phyloP scores from a whole-genome alignment of 2,329 filamentous ascomycete species.

The Trichophyton simii region DNA sequence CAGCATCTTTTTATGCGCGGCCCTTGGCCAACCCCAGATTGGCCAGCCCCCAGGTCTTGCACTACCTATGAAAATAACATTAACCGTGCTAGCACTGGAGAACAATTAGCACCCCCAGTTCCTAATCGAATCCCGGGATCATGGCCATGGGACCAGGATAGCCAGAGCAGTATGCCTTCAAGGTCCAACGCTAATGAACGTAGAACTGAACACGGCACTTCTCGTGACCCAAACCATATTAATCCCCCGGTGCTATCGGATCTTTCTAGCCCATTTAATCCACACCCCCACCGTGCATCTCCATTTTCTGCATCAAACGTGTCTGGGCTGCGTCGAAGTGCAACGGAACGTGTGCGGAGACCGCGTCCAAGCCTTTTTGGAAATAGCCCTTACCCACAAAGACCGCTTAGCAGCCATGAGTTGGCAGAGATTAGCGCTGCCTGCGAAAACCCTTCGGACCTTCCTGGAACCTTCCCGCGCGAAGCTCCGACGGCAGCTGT shows the following conservation, averaged over 20 bases:
- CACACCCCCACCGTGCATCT: background rate
- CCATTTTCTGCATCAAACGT: background rate
- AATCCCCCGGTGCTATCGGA: background rate
- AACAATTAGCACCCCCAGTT: background rate
- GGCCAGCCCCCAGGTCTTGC: background rate
- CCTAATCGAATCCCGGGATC: conserved; percentile 7
- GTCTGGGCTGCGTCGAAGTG: background rate
- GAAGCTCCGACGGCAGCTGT: conserved; percentile 8
- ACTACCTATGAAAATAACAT: background rate
- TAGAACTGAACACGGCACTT: background rate
- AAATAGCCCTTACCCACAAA: background rate
- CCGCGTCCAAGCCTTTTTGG: background rate
- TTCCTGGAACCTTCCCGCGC: conserved; percentile 20
- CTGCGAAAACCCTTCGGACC: background rate
- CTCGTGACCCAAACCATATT: background rate
- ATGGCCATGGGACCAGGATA: conserved; percentile 8
- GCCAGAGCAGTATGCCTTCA: background rate
- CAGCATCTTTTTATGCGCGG: background rate
- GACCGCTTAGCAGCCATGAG: background rate
- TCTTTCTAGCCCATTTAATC: background rate
- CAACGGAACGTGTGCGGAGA: conserved; percentile 4
- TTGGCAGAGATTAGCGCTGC: background rate
- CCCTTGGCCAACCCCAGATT: background rate
- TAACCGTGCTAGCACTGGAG: background rate
- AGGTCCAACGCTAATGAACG: background rate